A percentile compares a stretch with the other conserved stretches of the same genome.
Evolutionary conservation across 345 rosid genomes (phyloP).

Genomic region (Leavenworthia alabamica): DNA sequence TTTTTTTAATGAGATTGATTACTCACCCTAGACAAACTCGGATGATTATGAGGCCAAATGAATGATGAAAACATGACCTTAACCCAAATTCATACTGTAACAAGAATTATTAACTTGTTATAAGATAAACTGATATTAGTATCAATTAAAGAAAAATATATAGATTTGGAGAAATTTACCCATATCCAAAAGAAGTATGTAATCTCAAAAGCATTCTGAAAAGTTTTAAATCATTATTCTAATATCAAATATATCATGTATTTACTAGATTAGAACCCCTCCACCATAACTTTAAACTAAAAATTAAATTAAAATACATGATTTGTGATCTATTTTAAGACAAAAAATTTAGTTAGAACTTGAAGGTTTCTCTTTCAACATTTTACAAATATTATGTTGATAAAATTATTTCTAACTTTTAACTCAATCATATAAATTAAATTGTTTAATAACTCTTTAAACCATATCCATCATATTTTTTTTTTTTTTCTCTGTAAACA

Average conservation of each 20-base stretch:
- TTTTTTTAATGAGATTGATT: not conserved
- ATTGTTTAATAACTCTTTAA: no score
- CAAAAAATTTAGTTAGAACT: no score
- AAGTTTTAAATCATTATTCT: not conserved
- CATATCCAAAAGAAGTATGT: slow-evolving; percentile 84
- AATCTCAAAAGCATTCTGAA: slow-evolving; percentile 85
- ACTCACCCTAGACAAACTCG: slow-evolving; percentile 66
- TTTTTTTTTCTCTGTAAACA: no score
- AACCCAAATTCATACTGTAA: slow-evolving; percentile 84
- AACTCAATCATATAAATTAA: no score
- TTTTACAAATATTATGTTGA: no score
- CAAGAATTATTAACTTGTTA: not conserved
- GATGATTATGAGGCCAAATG: slow-evolving; percentile 28
- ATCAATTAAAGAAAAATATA: not conserved
- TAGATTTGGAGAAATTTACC: slow-evolving; percentile 36
- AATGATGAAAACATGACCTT: slow-evolving; percentile 62
- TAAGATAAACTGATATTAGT: not conserved
- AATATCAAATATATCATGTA: not conserved
- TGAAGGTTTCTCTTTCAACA: no score
- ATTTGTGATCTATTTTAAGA: no score
- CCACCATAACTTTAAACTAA: no score
- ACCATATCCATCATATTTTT: no score
- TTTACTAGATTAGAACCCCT: no score
- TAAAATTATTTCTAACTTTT: no score
- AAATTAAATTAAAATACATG: no score